phyloP scores from a whole-genome alignment of 192 early-diverging fungal species.

The Coemansia sp. region DNA sequence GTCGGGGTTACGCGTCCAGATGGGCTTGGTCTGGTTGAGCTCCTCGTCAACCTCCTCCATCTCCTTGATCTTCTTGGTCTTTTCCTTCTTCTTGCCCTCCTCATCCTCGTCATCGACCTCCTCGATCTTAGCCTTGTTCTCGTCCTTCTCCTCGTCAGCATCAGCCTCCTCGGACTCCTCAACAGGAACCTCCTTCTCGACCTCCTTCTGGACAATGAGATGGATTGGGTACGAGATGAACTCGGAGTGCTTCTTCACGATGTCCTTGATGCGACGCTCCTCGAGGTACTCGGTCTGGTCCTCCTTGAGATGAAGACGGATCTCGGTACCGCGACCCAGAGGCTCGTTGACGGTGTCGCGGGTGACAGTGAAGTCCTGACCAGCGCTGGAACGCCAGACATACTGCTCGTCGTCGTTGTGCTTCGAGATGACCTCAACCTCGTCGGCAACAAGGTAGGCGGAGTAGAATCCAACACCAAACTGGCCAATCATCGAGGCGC shows the following conservation, averaged over 20 bases:
- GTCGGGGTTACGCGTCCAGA: slow-evolving; percentile 99
- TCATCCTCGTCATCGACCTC: slow-evolving; percentile 72
- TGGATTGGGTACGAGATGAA: slow-evolving; percentile 99
- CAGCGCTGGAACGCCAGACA: slow-evolving; percentile 94
- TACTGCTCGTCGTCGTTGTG: slow-evolving; percentile 91
- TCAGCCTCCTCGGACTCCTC: slow-evolving; percentile 75
- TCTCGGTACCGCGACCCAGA: slow-evolving; percentile 94
- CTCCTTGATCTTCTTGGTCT: slow-evolving; percentile 68
- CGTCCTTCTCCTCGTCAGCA: slow-evolving; percentile 67
- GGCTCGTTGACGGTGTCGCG: slow-evolving; percentile 88
- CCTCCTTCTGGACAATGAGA: slow-evolving; percentile 95
- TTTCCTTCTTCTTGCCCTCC: slow-evolving; percentile 69
- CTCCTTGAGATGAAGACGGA: slow-evolving; percentile 98
- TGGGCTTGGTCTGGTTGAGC: slow-evolving; percentile 98
- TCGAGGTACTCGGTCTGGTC: slow-evolving; percentile 98
- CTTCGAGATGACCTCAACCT: slow-evolving; percentile 93
- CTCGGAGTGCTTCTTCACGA: slow-evolving; percentile 99
- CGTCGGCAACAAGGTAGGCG: slow-evolving; percentile 98
- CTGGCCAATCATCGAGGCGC: slow-evolving; percentile 99
- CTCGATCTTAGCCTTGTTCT: slow-evolving; percentile 77
- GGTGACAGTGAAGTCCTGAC: slow-evolving; percentile 90
- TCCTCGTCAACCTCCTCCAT: slow-evolving; percentile 72
- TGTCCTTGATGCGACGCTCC: slow-evolving; percentile 98
- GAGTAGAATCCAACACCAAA: slow-evolving; percentile 99
- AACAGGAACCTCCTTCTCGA: slow-evolving; percentile 96